phyloP scores from a whole-genome alignment of 805 yeast genomes.

The Candida fluviatilis region DNA sequence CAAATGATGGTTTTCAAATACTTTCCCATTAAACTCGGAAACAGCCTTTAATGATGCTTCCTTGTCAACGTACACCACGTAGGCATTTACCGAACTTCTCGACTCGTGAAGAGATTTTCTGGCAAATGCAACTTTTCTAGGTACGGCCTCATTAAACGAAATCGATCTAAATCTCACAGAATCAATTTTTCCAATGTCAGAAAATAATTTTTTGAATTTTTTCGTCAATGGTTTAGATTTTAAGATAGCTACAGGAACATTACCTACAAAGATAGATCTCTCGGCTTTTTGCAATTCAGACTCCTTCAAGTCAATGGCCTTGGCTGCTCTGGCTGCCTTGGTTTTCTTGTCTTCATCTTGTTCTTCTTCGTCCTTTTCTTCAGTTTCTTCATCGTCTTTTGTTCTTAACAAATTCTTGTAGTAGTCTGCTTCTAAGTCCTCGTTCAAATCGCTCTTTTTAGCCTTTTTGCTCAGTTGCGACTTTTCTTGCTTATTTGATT shows the following conservation, averaged over 20 bases:
- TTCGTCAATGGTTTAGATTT: conserved; percentile 59
- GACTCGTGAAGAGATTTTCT: conserved; percentile 71
- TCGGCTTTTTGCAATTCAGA: conserved; percentile 79
- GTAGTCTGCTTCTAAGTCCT: conserved; percentile 54
- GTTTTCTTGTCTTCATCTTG: conserved; percentile 13
- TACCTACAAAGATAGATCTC: conserved; percentile 84
- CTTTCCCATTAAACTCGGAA: conserved; percentile 55
- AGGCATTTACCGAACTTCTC: conserved; percentile 83
- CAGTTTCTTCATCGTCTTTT: conserved; percentile 23
- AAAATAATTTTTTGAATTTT: conserved; percentile 62
- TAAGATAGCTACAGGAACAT: conserved; percentile 63
- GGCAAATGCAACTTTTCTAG: conserved; percentile 88
- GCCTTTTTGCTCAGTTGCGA: conserved; percentile 6
- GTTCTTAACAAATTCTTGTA: conserved; percentile 42
- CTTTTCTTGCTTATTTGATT: no score
- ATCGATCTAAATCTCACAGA: conserved; percentile 90
- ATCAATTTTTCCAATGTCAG: conserved; percentile 50
- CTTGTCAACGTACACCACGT: conserved; percentile 68
- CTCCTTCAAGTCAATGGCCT: conserved; percentile 56
- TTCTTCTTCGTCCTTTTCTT: conserved; percentile 13
- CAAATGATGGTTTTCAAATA: conserved; percentile 70
- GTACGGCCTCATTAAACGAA: conserved; percentile 81
- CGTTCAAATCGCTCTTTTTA: conserved; percentile 33
- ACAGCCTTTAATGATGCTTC: conserved; percentile 45
- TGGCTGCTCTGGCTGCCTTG: conserved; percentile 32